These are phyloP conservation scores for Apophysomyces ossiformis DNA, from an alignment of 371 early-diverging fungal genomes.

Conservation along the genomic window DNA sequence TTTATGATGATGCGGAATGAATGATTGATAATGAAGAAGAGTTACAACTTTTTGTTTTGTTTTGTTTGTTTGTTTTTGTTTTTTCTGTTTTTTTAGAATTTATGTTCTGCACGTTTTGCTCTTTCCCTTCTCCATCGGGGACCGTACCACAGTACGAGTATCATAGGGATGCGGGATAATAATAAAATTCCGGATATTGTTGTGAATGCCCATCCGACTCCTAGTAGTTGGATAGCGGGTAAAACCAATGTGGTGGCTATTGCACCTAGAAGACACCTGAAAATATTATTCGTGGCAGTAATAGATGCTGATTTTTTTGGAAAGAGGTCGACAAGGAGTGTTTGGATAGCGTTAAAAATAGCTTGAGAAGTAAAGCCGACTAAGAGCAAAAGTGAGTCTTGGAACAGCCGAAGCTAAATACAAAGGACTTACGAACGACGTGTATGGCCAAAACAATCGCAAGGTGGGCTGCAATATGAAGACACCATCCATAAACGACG, in stretches of 20 bases:
- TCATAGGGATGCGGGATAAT: slow-evolving; percentile 29
- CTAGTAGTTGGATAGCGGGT: slow-evolving; percentile 33
- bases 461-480: slow-evolving; percentile 30
- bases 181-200: slow-evolving; percentile 33
- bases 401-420: not conserved
- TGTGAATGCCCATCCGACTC: slow-evolving; percentile 47
- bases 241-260: slow-evolving; percentile 29
- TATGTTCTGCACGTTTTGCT: slow-evolving; percentile 19
- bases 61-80: not conserved
- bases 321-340: slow-evolving; percentile 47
- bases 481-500: slow-evolving; percentile 43
- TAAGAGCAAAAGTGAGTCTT: slow-evolving; percentile 9
- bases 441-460: slow-evolving; percentile 33
- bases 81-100: not conserved
- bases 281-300: slow-evolving; percentile 44
- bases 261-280: slow-evolving; percentile 46
- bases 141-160: slow-evolving; percentile 33
- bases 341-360: slow-evolving; percentile 41
- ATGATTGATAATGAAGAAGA: slow-evolving; percentile 6
- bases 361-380: slow-evolving; percentile 38
- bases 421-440: slow-evolving; percentile 33
- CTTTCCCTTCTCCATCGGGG: slow-evolving; percentile 38
- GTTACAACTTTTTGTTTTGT: not conserved
- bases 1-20: slow-evolving; percentile 10
- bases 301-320: slow-evolving; percentile 47